Conservation (phyloP, 2,329 filamentous ascomycete species). For the Colletotrichum eremochloae region DNA sequence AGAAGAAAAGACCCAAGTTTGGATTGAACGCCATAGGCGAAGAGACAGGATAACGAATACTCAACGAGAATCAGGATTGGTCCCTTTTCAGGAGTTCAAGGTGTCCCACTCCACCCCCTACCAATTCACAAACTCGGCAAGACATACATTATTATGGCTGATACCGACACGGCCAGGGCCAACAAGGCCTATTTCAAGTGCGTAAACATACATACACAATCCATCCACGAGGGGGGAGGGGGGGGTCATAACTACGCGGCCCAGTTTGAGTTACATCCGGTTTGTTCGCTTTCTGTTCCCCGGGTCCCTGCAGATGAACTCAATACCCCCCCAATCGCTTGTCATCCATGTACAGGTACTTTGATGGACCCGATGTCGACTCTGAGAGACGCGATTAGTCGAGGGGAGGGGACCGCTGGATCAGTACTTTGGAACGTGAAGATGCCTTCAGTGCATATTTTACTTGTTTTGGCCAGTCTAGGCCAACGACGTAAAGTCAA, state of each 20-base stretch:
- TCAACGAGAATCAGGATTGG: not conserved
- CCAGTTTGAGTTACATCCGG: not conserved
- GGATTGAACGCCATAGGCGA: conserved; percentile 3
- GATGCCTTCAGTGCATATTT: not conserved
- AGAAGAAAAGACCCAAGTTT: conserved; percentile 36
- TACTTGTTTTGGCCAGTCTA: not conserved
- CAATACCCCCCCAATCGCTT: not conserved
- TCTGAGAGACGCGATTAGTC: not conserved
- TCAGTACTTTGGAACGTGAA: not conserved
- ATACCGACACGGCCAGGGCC: conserved; percentile 35
- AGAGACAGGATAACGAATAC: not conserved
- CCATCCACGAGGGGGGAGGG: not conserved
- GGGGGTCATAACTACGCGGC: not conserved
- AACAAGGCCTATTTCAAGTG: conserved; percentile 44
- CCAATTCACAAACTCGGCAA: not conserved
- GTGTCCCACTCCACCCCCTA: not conserved
- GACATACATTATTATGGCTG: not conserved
- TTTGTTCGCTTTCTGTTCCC: conserved; percentile 5
- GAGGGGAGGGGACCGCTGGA: not conserved
- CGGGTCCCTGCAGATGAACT: conserved; percentile 40
- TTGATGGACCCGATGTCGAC: not conserved
- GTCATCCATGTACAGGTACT: conserved; percentile 2
- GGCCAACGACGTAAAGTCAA: not conserved
- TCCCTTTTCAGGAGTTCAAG: too few species aligned
- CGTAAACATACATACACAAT: conserved; percentile 11